phyloP scores from a whole-genome alignment of 1,284 basidiomycete species.

The Ceratorhiza oryzae-sativae region DNA sequence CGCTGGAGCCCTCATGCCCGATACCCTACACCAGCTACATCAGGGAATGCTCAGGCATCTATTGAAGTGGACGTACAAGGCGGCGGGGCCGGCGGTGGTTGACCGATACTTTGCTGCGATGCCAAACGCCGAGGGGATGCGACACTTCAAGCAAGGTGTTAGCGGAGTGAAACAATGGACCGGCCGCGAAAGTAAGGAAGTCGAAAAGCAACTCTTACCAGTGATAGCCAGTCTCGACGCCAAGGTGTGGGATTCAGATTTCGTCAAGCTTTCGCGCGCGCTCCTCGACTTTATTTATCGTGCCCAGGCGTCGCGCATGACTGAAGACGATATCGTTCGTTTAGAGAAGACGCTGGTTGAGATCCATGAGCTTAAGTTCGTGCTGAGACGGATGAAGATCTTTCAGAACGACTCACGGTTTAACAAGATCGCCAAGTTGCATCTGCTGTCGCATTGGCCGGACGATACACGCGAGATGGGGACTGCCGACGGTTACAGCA shows the following conservation, averaged over 20 bases:
- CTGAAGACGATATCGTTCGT: conserved; percentile 20
- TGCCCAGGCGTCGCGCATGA: conserved; percentile 17
- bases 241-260: background rate
- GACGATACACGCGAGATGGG: conserved; percentile 29
- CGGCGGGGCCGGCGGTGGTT: background rate
- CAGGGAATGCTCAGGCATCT: conserved; percentile 9
- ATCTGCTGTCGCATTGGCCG: conserved; percentile 34
- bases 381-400: conserved; percentile 36
- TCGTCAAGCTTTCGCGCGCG: conserved; percentile 36
- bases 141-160: conserved; percentile 6
- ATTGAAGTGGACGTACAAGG: background rate
- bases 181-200: conserved; percentile 24
- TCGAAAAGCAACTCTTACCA: conserved; percentile 10
- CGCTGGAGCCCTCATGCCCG: background rate
- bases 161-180: conserved; percentile 5
- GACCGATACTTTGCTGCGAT: background rate
- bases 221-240: background rate
- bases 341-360: conserved; percentile 39
- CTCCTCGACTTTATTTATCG: conserved; percentile 52
- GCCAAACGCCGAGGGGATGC: conserved; percentile 5
- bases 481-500: conserved; percentile 37
- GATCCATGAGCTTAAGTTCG: conserved; percentile 42
- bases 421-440: conserved; percentile 35
- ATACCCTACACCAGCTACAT: conserved; percentile 16
- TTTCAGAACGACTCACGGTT: conserved; percentile 10